phyloP scores from a whole-genome alignment of 2,329 filamentous ascomycete genomes.

The Venturia pyrina region DNA sequence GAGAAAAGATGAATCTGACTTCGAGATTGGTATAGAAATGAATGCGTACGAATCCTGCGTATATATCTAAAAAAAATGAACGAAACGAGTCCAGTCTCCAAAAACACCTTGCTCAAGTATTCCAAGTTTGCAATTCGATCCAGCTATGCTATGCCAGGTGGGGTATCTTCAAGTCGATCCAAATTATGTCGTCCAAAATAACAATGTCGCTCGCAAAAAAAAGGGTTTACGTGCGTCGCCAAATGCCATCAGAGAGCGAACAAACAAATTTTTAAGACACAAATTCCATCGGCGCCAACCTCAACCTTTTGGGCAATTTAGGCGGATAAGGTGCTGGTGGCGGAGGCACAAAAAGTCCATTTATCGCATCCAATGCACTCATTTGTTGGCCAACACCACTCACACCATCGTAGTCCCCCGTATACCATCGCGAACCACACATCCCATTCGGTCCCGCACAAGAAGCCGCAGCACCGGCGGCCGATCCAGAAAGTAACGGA shows the following conservation, averaged over 20 bases:
- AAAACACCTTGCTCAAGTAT: neutral
- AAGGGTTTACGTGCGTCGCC: no score
- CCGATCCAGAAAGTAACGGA: slow-evolving; percentile 30
- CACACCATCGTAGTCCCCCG: slow-evolving; percentile 30
- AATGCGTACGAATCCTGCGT: no score
- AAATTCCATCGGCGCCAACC: neutral
- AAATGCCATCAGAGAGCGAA: neutral
- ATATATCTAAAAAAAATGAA: no score
- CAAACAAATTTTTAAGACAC: neutral
- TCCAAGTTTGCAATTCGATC: neutral
- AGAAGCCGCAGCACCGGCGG: slow-evolving; percentile 31
- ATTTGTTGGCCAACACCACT: slow-evolving; percentile 36
- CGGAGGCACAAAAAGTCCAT: slow-evolving; percentile 26
- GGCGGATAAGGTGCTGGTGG: neutral
- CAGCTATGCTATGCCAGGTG: neutral
- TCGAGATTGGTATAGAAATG: no score
- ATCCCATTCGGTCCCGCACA: slow-evolving; percentile 34
- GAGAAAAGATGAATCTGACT: no score
- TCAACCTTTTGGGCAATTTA: neutral
- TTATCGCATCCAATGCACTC: slow-evolving; percentile 34
- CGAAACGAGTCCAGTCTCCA: neutral
- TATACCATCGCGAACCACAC: slow-evolving; percentile 38
- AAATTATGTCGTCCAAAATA: neutral
- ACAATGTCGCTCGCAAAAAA: neutral
- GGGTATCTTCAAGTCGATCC: neutral